phyloP scores from a whole-genome alignment of 106 monocot species.

The Chionographis japonica region DNA sequence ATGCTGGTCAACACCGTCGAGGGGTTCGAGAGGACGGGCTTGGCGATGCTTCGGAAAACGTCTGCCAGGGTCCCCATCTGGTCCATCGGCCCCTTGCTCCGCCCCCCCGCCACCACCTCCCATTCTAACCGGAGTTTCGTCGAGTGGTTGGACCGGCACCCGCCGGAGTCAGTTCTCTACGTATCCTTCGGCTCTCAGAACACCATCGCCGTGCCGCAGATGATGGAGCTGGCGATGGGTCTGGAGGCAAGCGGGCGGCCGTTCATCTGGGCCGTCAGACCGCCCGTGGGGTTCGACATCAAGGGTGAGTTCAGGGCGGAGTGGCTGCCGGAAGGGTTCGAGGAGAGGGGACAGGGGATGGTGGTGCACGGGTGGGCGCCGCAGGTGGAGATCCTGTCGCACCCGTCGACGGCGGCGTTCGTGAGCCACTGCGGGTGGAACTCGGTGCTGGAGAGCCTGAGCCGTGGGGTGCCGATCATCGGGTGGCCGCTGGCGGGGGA shows the following conservation, averaged over 20 bases:
- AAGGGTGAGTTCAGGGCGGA: conserved; percentile 10
- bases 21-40: conserved; percentile 21
- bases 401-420: conserved; percentile 32
- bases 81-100: conserved; percentile 17
- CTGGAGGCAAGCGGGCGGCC: conserved; percentile 34
- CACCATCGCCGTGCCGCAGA: conserved; percentile 24
- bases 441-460: conserved; percentile 31
- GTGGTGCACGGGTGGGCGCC: conserved; percentile 37
- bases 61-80: conserved; percentile 3
- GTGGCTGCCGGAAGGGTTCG: conserved; percentile 47
- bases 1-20: conserved; percentile 27
- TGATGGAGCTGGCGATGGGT: conserved; percentile 37
- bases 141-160: conserved; percentile 13
- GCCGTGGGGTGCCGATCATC: conserved; percentile 29
- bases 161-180: conserved; percentile 31
- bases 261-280: conserved; percentile 49
- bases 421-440: conserved; percentile 39
- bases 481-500: conserved; percentile 36
- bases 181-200: conserved; percentile 44
- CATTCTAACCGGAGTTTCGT: neutral
- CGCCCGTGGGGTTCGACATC: conserved; percentile 25
- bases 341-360: conserved; percentile 16
- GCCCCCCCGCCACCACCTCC: neutral
- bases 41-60: conserved; percentile 7
- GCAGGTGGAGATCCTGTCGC: conserved; percentile 34